Conservation (phyloP, 2,329 filamentous ascomycete genomes). For the Talaromyces sp. region DNA sequence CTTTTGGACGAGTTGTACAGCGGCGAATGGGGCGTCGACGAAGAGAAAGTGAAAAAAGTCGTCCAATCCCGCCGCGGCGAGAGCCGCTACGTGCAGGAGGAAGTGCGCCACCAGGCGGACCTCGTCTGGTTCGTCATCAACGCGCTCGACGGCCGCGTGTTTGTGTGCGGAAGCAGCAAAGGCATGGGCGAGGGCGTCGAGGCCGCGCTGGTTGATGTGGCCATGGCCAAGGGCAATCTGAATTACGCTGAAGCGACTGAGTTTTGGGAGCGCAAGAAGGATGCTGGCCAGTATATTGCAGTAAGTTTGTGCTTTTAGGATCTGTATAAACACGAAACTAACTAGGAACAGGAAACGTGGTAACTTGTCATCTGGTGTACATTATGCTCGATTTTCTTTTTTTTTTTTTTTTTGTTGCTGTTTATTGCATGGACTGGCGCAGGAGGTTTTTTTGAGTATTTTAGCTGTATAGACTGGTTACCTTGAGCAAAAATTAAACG, state of each 20-base stretch:
- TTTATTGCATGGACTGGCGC: not conserved
- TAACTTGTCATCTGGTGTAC: conserved; percentile 7
- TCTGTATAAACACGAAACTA: conserved; percentile 1
- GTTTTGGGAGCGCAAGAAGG: conserved; percentile 90
- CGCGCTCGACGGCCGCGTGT: conserved; percentile 88
- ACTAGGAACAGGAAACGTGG: conserved; percentile 29
- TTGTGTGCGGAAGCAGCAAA: conserved; percentile 91
- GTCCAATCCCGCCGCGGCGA: conserved; percentile 71
- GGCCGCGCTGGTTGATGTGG: conserved; percentile 77
- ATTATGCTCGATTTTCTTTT: not conserved
- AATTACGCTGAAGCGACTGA: conserved; percentile 73
- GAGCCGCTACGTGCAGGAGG: conserved; percentile 92
- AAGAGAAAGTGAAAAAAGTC: conserved; percentile 77
- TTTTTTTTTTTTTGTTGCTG: not conserved
- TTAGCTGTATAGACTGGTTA: not conserved
- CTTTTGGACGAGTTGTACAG: conserved; percentile 94
- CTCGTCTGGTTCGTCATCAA: conserved; percentile 99
- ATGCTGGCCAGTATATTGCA: conserved; percentile 91
- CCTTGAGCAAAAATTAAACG: not conserved
- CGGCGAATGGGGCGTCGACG: conserved; percentile 92
- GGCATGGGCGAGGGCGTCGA: conserved; percentile 98
- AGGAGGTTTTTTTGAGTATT: not conserved
- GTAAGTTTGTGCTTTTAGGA: conserved; percentile 34
- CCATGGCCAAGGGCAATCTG: conserved; percentile 86
- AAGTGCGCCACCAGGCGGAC: conserved; percentile 84